Conservation (phyloP, 352 stramenopile species). For the Halophytophthora batemanensis region DNA sequence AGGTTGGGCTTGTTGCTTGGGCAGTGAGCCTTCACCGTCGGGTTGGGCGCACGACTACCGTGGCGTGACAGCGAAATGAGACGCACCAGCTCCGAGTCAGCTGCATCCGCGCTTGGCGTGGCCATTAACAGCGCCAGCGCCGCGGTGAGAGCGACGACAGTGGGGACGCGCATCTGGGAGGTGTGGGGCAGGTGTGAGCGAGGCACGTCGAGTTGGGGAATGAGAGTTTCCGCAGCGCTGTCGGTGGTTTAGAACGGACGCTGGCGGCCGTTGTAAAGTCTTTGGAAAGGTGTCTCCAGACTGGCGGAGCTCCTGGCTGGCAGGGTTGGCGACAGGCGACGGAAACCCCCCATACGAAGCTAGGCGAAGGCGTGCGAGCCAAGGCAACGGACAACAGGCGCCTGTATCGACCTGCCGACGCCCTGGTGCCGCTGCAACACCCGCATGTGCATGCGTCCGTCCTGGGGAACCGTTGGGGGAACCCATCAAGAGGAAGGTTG, state of each 20-base stretch:
- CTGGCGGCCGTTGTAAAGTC: no score
- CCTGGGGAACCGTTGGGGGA: no score
- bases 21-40: constrained; percentile 53
- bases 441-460: no score
- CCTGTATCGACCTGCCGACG: no score
- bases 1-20: constrained; percentile 66
- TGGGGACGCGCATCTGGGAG: constrained; percentile 29
- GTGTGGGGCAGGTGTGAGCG: constrained; percentile 6
- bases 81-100: constrained; percentile 54
- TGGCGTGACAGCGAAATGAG: constrained; percentile 72
- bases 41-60: constrained; percentile 69
- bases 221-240: constrained; percentile 2
- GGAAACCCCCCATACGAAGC: no score
- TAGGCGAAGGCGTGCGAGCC: no score
- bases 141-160: constrained; percentile 17
- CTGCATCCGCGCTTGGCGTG: background rate
- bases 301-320: no score
- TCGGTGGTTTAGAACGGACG: no score
- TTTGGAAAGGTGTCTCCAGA: no score
- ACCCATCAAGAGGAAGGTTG: background rate
- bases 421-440: no score
- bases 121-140: constrained; percentile 16
- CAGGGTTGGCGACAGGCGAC: no score
- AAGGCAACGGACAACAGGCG: no score
- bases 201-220: constrained; percentile 14